phyloP scores from a whole-genome alignment of 257 asterid genomes.

The Jacaranda mimosifolia region DNA sequence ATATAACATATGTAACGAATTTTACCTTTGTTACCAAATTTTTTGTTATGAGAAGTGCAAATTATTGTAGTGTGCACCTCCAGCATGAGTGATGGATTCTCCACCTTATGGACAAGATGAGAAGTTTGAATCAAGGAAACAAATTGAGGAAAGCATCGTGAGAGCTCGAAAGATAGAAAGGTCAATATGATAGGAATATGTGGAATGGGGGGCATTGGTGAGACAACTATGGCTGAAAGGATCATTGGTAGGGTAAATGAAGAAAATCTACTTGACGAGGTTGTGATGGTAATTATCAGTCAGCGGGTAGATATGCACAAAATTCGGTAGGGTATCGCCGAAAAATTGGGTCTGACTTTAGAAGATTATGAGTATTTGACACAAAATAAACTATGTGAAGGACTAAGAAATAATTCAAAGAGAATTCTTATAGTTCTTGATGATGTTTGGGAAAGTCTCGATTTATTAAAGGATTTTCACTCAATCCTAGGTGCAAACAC shows the following conservation, averaged over 20 bases:
- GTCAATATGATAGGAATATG: no score
- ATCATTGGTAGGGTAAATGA: background rate
- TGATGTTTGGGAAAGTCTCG: slow-evolving; percentile 36
- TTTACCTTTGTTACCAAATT: no score
- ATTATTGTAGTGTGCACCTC: no score
- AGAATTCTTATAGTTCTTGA: slow-evolving; percentile 38
- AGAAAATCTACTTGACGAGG: slow-evolving; percentile 12
- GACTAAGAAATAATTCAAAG: background rate
- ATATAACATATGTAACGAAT: no score
- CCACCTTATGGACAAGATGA: no score
- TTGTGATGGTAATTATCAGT: slow-evolving; percentile 5
- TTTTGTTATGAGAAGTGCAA: no score
- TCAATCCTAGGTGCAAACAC: background rate
- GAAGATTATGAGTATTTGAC: background rate
- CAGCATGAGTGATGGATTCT: no score
- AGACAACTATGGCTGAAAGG: background rate
- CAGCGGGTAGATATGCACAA: background rate
- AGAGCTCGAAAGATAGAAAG: no score
- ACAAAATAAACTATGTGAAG: background rate
- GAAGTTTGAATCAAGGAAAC: no score
- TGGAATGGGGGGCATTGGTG: no score
- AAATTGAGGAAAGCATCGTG: no score
- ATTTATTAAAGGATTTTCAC: slow-evolving; percentile 18
- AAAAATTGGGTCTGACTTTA: background rate
- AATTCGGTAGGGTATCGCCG: slow-evolving; percentile 4